Evolutionary conservation across 2,329 filamentous ascomycete genomes (phyloP), one percentile per base, ranked within the genome.

Genomic region (Penicillium rolfsii): DNA sequence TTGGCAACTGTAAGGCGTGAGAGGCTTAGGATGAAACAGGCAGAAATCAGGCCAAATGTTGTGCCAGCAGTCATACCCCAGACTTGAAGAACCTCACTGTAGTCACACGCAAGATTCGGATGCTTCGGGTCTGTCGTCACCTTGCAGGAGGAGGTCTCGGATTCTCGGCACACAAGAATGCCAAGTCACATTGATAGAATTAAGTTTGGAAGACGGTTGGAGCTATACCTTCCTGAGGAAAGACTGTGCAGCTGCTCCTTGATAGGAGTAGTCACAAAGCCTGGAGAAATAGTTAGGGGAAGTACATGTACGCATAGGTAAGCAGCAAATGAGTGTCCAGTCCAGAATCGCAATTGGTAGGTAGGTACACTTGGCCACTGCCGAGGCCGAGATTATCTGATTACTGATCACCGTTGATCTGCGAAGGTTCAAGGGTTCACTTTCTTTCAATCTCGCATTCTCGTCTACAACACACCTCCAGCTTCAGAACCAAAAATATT

Each of bases 331-430:
- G 19, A 22, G 19, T 1, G 19, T 22, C 1, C 19, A 22, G 19
- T 22, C 19, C 19, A 22, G 19, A 22, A 22, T 22, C 19, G 19
- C 19, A 22, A 22, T 22, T 22, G 19, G 19, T 22, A 22, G 19
- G 19, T 22, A 22, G 19, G 16, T 19, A 49, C 3, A 16, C 14
- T 50, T 36, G 30, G 30, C 35, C 19, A 35, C 50, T 38, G 50
- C 50, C 50, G 50, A 53, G 50, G 50, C 33, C 50, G 50, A 9
- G 19, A 19, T 38, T 53, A 38, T 38, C 33, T 35, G 50, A 53
- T 53, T 53, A 53, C 50, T 53, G 50, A 53, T 53, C 50, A 5
- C 9, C 24, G 7, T 16, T 16, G 11, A 38, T 33, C n/a, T 22
- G n/a, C 30, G 8, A 8, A 33, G 8, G 1, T 33, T 33, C 30